Evolutionary conservation across 768 basidiomycete species (phyloP).

Genomic region (Pisolithus tinctorius): DNA sequence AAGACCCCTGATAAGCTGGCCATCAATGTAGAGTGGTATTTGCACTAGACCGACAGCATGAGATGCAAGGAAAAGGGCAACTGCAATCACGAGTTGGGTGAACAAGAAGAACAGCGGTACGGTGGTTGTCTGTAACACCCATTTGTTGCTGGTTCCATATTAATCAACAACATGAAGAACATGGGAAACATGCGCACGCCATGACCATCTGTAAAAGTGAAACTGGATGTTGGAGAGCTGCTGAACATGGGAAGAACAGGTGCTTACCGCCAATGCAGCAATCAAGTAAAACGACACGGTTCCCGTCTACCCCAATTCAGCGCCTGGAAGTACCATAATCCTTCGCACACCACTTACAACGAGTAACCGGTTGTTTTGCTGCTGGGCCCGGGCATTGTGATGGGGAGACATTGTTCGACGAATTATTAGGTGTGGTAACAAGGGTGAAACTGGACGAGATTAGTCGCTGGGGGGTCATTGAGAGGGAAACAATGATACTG

Average conservation of each 20-base stretch:
- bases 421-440: not conserved
- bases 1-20: conserved; percentile 63
- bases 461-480: not conserved
- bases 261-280: conserved; percentile 78
- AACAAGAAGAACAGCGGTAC: conserved; percentile 86
- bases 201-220: conserved; percentile 70
- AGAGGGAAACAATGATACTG: not conserved
- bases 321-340: not conserved
- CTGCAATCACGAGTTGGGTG: conserved; percentile 73
- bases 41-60: conserved; percentile 60
- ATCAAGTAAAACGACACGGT: conserved; percentile 84
- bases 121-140: conserved; percentile 72
- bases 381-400: conserved; percentile 22
- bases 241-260: not conserved
- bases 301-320: conserved; percentile 41
- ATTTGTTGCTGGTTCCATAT: conserved; percentile 63
- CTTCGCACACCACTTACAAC: conserved; percentile 20
- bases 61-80: conserved; percentile 62
- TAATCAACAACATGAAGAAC: conserved; percentile 12
- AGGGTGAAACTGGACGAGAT: not conserved
- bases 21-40: conserved; percentile 57
- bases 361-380: conserved; percentile 25
- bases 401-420: conserved; percentile 18
- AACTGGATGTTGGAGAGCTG: not conserved
- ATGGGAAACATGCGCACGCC: conserved; percentile 48